These are phyloP conservation scores for Podaxis pistillaris DNA, from an alignment of 768 basidiomycete genomes.

Conservation along the genomic window DNA sequence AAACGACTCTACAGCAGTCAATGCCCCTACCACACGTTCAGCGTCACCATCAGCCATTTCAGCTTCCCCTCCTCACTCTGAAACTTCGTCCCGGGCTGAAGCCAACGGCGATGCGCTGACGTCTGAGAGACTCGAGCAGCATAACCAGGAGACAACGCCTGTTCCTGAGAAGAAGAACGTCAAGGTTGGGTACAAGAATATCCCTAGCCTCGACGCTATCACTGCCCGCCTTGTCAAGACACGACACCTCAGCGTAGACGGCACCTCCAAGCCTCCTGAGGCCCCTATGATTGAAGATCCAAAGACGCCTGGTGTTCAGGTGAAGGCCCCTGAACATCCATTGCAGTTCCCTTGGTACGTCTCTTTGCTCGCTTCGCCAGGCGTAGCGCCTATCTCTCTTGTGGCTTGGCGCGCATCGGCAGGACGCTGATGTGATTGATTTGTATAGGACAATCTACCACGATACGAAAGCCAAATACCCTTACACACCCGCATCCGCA, in stretches of 20 bases:
- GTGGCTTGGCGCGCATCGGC: neutral
- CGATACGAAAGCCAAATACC: conserved; percentile 76
- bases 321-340: conserved; percentile 80
- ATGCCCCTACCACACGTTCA: conserved; percentile 64
- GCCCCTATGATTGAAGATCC: conserved; percentile 80
- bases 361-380: neutral
- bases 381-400: neutral
- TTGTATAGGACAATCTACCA: conserved; percentile 80
- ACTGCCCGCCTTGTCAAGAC: conserved; percentile 76
- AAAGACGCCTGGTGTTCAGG: conserved; percentile 71
- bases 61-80: conserved; percentile 38
- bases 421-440: conserved; percentile 11
- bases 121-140: conserved; percentile 61
- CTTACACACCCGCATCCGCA: conserved; percentile 49
- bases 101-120: conserved; percentile 56
- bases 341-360: conserved; percentile 80
- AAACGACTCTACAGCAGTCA: conserved; percentile 66
- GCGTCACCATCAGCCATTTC: conserved; percentile 59
- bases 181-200: conserved; percentile 82
- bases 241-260: conserved; percentile 59
- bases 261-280: conserved; percentile 70
- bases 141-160: conserved; percentile 51
- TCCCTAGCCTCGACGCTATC: conserved; percentile 83
- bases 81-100: conserved; percentile 19
- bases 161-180: conserved; percentile 18